A percentile compares a stretch with the other conserved stretches of the same genome.
These are phyloP conservation scores for Nakazawaea wickerhamii DNA, from an alignment of 805 yeast species.

Conservation along the genomic window DNA sequence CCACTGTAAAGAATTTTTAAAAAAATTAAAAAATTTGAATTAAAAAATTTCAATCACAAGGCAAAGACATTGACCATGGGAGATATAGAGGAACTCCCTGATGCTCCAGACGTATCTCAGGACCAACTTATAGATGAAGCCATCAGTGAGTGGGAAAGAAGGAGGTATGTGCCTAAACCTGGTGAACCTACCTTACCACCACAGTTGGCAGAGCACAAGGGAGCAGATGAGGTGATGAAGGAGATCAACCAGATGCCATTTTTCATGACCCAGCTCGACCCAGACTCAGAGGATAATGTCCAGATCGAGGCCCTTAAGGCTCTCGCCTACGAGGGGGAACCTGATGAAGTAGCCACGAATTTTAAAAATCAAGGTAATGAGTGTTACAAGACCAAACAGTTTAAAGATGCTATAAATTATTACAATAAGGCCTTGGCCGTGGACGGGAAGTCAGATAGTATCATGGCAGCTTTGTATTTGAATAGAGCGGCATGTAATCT, in stretches of 20 bases:
- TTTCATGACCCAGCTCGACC: conserved; percentile 86
- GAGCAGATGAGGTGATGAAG: conserved; percentile 68
- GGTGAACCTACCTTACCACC: conserved; percentile 80
- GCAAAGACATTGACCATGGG: too few relatives aligned
- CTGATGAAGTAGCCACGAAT: conserved; percentile 83
- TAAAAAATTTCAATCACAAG: background rate
- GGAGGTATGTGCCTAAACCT: conserved; percentile 24
- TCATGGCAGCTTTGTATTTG: conserved; percentile 59
- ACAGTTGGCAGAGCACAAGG: conserved; percentile 65
- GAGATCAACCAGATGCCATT: conserved; percentile 85
- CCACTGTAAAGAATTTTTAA: background rate
- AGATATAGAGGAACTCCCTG: conserved; percentile 12
- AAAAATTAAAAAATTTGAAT: background rate
- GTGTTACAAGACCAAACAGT: conserved; percentile 65
- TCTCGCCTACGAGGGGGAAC: conserved; percentile 92
- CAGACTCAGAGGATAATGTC: conserved; percentile 67
- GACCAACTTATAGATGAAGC: conserved; percentile 10
- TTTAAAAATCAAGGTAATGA: conserved; percentile 94
- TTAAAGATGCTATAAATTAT: conserved; percentile 67
- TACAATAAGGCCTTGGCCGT: conserved; percentile 79
- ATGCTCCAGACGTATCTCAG: conserved; percentile 5
- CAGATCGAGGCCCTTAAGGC: conserved; percentile 87
- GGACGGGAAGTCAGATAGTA: conserved; percentile 47
- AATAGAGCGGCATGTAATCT: conserved; percentile 92
- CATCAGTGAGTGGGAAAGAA: conserved; percentile 28